Evolutionary conservation across 202 grass and related monocot genomes (phyloP), one percentile per base, ranked within the genome.

Genomic region (Panicum virgatum): DNA sequence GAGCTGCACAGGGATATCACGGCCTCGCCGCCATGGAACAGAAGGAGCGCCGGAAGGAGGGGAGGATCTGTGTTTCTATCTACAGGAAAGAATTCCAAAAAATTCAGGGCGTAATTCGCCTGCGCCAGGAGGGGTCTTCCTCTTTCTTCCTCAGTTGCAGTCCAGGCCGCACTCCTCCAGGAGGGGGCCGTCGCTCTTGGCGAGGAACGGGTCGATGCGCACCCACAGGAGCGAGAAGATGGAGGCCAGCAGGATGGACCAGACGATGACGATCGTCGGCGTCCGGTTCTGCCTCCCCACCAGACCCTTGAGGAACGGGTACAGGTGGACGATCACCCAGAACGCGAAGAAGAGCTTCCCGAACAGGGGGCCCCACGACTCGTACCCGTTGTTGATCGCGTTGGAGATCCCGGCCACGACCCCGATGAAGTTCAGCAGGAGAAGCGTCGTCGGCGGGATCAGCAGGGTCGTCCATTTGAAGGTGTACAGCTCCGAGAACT

Each of bases 281-380:
- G 94, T 97, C 87, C 94, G 80, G 84, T 97, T 97, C 72, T 97
- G 94, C 73, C 94, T 77, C 38, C 94, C 94, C 20, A 97, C 86
- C 14, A 97, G 77, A 93, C 94, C 94, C 81, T 97, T 97, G 73
- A 97, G 87, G 91, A 97, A 97, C 0, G 94, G 94, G 84, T 97
- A 97, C 3, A 93, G 70, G 42, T 97, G 94, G 69, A 97, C 84
- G 9, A 97, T 93, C 86, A 97, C 94, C 94, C 94, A 97, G 82
- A 97, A 97, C 3, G 94, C 86, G 3, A 97, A 97, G 90, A 97
- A 97, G 43, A 97, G 90, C 80, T 97, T 97, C 38, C 91, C 94
- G 0, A 97, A 97, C 50, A 97, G 90, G 0, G 93, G 93, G 3
- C 93, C 93, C 93, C 93, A 97, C 18, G 91, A 97, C 44, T 97